A percentile compares a stretch with the other conserved stretches of the same genome.
phyloP scores from a whole-genome alignment of 768 basidiomycete genomes.

The Leccinellum albellum region DNA sequence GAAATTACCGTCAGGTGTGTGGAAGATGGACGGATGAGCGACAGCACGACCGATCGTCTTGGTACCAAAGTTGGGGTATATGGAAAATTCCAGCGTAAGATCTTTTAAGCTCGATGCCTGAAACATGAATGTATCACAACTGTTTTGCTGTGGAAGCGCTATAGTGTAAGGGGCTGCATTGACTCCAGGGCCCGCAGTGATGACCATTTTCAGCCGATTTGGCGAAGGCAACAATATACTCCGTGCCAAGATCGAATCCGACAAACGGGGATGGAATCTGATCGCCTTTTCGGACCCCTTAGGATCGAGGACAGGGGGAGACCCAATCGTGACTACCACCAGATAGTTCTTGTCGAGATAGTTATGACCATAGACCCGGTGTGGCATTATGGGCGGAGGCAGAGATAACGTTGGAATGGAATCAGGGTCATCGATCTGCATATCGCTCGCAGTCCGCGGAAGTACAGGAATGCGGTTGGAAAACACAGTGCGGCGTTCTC shows the following conservation, averaged over 20 bases:
- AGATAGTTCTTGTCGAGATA: slow-evolving; percentile 84
- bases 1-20: slow-evolving; percentile 49
- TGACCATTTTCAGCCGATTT: slow-evolving; percentile 84
- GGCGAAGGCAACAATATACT: slow-evolving; percentile 68
- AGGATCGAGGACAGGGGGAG: slow-evolving; percentile 36
- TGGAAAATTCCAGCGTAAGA: slow-evolving; percentile 84
- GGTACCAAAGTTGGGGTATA: slow-evolving; percentile 96
- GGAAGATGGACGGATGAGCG: slow-evolving; percentile 73
- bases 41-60: slow-evolving; percentile 94
- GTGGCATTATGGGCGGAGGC: slow-evolving; percentile 97
- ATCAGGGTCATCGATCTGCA: slow-evolving; percentile 71
- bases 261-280: slow-evolving; percentile 69
- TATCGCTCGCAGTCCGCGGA: slow-evolving; percentile 28
- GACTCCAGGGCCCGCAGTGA: slow-evolving; percentile 82
- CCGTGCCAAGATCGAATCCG: slow-evolving; percentile 63
- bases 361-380: slow-evolving; percentile 95
- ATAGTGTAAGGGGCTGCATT: slow-evolving; percentile 88
- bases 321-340: slow-evolving; percentile 80
- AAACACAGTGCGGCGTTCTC: slow-evolving; percentile 12
- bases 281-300: slow-evolving; percentile 45
- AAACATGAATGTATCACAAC: slow-evolving; percentile 75
- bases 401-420: slow-evolving; percentile 91
- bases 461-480: slow-evolving; percentile 17
- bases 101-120: slow-evolving; percentile 73
- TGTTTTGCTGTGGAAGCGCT: slow-evolving; percentile 74